These are phyloP conservation scores for Solanum gracilifrons DNA, from an alignment of 257 asterid species.

Conservation along the genomic window DNA sequence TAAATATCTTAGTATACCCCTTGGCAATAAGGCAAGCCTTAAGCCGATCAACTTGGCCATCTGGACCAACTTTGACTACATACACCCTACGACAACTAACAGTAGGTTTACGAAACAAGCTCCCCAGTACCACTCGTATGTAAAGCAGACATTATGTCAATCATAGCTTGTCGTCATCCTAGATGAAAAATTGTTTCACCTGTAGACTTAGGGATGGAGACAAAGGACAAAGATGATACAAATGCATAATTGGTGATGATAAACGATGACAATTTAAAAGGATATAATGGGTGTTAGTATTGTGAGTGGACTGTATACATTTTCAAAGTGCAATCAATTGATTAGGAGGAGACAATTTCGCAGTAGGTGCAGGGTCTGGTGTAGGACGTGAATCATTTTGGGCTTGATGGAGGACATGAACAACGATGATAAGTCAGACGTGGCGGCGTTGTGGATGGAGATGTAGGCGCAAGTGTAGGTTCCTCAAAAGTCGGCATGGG, in stretches of 20 bases:
- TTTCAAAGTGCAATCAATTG: not conserved
- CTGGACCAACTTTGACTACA: not conserved
- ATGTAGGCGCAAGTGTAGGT: not conserved
- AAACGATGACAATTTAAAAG: not conserved
- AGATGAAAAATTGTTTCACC: not conserved
- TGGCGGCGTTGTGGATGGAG: not conserved
- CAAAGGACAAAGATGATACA: not conserved
- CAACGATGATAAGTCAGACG: not conserved
- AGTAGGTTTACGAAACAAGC: not conserved
- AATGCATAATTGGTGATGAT: not conserved
- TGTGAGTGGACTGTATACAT: not conserved
- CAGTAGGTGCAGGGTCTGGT: not conserved
- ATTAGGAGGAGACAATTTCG: not conserved
- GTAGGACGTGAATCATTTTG: not conserved
- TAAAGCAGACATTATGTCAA: too few species aligned
- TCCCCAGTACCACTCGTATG: not conserved
- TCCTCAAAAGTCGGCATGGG: not conserved
- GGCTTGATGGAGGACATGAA: not conserved
- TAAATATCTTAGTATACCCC: not conserved
- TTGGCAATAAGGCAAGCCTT: not conserved
- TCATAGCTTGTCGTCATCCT: not conserved
- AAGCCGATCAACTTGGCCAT: not conserved
- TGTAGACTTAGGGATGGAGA: not conserved
- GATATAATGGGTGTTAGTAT: not conserved
- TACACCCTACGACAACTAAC: not conserved